Conservation (phyloP, 208 protist species). For the Trichomonas tenax region DNA sequence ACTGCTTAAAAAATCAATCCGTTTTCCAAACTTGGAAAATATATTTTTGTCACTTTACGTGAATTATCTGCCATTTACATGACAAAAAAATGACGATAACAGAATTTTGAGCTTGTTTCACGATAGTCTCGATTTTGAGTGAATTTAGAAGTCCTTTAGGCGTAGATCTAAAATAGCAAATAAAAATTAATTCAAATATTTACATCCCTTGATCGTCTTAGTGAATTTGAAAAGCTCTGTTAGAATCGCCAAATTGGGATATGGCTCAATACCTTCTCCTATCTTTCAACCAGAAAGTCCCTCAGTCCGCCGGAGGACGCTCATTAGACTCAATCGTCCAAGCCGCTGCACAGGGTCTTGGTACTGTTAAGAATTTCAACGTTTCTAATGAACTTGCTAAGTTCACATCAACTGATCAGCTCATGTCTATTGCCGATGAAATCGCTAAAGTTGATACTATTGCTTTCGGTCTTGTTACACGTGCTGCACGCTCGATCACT, state of each 20-base stretch:
- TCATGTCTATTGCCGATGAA: neutral
- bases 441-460: neutral
- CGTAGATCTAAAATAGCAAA: too few species aligned
- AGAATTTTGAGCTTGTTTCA: too few species aligned
- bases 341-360: neutral
- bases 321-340: neutral
- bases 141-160: too few species aligned
- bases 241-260: neutral
- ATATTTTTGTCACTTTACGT: too few species aligned
- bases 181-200: neutral
- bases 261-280: conserved; percentile 18
- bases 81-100: too few species aligned
- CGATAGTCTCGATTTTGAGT: too few species aligned
- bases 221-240: neutral
- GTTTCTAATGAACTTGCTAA: neutral
- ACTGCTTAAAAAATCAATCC: too few species aligned
- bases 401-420: neutral
- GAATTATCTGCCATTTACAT: too few species aligned
- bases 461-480: neutral
- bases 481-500: neutral
- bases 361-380: neutral
- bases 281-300: neutral
- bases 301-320: neutral
- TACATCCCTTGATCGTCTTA: neutral
- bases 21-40: too few species aligned